These are phyloP conservation scores for Adenanthera pavonina DNA, from an alignment of 306 rosid species.

Conservation along the genomic window DNA sequence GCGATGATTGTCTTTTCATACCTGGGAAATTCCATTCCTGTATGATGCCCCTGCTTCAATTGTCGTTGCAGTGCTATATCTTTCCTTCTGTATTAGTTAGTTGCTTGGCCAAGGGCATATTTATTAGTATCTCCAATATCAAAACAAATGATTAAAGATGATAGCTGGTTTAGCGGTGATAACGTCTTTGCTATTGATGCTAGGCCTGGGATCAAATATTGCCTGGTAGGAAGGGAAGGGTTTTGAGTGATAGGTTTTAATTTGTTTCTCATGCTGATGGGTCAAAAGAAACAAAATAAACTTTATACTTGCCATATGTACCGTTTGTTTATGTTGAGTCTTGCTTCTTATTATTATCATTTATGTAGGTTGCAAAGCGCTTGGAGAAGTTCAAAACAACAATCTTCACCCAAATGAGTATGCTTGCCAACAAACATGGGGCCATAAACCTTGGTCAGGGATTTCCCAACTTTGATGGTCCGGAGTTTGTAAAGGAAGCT, in stretches of 20 bases:
- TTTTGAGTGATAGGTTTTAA: background rate
- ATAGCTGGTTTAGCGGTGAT: background rate
- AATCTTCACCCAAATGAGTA: conserved; percentile 92
- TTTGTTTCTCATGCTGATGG: background rate
- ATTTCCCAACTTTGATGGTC: conserved; percentile 95
- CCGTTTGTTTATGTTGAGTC: background rate
- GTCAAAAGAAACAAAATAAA: conserved; percentile 5
- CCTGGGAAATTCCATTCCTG: background rate
- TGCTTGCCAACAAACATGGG: conserved; percentile 77
- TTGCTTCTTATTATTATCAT: conserved; percentile 30
- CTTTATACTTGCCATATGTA: background rate
- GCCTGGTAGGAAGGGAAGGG: background rate
- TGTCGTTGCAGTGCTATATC: background rate
- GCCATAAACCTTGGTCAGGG: conserved; percentile 97
- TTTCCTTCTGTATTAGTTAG: background rate
- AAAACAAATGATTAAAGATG: conserved; percentile 3
- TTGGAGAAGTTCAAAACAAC: conserved; percentile 90
- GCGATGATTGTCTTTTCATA: background rate
- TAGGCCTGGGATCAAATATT: background rate
- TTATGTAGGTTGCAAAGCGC: conserved; percentile 80
- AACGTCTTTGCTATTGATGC: background rate
- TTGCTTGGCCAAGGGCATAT: background rate
- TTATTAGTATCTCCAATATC: background rate
- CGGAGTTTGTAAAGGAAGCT: conserved; percentile 93
- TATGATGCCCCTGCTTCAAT: background rate